A percentile compares a stretch with the other conserved stretches of the same genome.
These are phyloP conservation scores for Arachnopeziza araneosa DNA, from an alignment of 2,329 filamentous ascomycete genomes.

Conservation along the genomic window DNA sequence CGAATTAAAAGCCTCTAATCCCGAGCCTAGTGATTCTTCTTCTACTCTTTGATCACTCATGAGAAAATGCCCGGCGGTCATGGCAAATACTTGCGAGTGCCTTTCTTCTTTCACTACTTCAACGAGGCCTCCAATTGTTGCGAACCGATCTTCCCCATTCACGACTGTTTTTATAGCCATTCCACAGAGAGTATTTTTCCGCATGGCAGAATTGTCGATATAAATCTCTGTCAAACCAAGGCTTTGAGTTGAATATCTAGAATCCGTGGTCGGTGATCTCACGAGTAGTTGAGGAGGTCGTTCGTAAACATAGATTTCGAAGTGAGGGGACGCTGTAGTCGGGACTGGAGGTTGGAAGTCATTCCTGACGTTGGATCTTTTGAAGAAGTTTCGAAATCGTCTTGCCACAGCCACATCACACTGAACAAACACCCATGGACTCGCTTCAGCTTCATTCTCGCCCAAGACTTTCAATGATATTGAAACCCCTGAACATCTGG, in stretches of 20 bases:
- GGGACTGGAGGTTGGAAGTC: constrained; percentile 10
- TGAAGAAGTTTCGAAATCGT: constrained; percentile 20
- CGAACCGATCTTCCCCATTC: background rate
- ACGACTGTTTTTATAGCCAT: background rate
- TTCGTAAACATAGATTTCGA: constrained; percentile 3
- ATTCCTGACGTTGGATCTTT: constrained; percentile 6
- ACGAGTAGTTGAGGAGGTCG: background rate
- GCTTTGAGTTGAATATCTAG: background rate
- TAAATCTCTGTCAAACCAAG: background rate
- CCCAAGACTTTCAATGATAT: constrained; percentile 22
- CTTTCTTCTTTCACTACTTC: background rate
- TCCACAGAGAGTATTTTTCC: background rate
- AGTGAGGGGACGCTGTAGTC: background rate
- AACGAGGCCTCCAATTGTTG: constrained; percentile 2
- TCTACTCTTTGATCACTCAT: background rate
- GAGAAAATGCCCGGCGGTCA: constrained; percentile 6
- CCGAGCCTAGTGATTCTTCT: background rate
- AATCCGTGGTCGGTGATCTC: background rate
- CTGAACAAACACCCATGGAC: constrained; percentile 21
- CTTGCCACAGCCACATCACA: constrained; percentile 16
- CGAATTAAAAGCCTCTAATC: background rate
- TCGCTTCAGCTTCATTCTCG: constrained; percentile 16
- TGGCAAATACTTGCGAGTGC: background rate
- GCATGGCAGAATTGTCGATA: background rate
- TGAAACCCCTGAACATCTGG: constrained; percentile 13